A percentile compares a stretch with the other conserved stretches of the same genome.
phyloP scores from a whole-genome alignment of 805 yeast genomes.

The Cyberlindnera maritima region DNA sequence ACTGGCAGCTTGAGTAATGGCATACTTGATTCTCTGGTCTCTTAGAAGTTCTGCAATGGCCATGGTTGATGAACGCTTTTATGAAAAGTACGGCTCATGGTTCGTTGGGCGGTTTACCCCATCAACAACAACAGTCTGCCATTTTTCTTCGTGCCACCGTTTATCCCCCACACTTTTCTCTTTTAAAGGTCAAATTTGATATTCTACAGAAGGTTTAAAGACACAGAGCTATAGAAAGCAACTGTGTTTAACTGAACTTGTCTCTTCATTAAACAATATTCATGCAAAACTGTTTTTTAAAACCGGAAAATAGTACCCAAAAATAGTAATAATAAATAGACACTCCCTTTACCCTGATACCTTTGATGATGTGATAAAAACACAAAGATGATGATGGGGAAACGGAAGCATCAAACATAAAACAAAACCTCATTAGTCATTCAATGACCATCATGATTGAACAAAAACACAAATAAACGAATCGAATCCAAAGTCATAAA shows the following conservation, averaged over 20 bases:
- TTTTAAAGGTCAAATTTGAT: no score
- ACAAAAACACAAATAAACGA: constrained; percentile 16
- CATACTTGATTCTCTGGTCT: no score
- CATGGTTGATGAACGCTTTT: no score
- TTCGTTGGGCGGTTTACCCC: no score
- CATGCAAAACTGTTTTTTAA: constrained; percentile 28
- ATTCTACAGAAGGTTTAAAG: neutral
- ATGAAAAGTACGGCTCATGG: no score
- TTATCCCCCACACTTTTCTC: no score
- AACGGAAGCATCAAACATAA: neutral
- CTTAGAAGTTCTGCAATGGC: no score
- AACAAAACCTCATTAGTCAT: constrained; percentile 24
- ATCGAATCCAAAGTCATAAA: constrained; percentile 11
- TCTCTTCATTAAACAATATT: constrained; percentile 40
- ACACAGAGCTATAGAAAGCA: neutral
- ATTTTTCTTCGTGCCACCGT: no score
- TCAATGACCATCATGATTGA: constrained; percentile 29
- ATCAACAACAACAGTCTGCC: no score
- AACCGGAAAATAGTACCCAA: constrained; percentile 15
- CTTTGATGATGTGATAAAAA: constrained; percentile 18
- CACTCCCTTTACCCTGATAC: neutral
- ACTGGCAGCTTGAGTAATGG: no score
- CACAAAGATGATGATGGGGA: neutral
- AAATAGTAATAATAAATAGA: constrained; percentile 11
- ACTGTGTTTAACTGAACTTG: constrained; percentile 29